A percentile compares a stretch with the other conserved stretches of the same genome.
phyloP scores from a whole-genome alignment of 108 stramenopile genomes.

The Parietichytrium sp. region DNA sequence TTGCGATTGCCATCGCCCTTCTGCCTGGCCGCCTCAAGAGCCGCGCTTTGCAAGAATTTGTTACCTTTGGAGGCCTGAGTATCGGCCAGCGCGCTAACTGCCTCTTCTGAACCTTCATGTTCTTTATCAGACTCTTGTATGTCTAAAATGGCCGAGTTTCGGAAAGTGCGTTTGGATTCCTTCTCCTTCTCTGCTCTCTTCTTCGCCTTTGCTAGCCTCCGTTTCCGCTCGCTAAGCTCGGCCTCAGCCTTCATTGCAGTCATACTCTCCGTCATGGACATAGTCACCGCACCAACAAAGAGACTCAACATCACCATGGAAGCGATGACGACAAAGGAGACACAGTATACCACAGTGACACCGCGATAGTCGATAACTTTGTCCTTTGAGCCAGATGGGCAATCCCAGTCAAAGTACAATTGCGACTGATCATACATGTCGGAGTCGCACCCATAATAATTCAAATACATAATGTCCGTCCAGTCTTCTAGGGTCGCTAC shows the following conservation, averaged over 20 bases:
- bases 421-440: not conserved
- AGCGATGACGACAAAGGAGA: constrained; percentile 43
- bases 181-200: not conserved
- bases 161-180: not conserved
- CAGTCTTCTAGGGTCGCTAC: constrained; percentile 51
- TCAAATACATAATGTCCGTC: constrained; percentile 48
- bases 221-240: constrained; percentile 8
- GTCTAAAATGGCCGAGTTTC: no score
- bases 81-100: no score
- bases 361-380: not conserved
- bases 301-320: constrained; percentile 46
- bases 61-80: no score
- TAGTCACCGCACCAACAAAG: constrained; percentile 49
- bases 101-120: no score
- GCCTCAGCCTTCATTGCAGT: constrained; percentile 44
- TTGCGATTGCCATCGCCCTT: no score
- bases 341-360: constrained; percentile 40
- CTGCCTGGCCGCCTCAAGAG: no score
- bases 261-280: constrained; percentile 48
- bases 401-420: not conserved
- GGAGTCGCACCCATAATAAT: constrained; percentile 42
- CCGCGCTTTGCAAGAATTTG: no score
- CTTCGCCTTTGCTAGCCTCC: constrained; percentile 1
- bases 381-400: not conserved
- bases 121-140: no score